Conservation (phyloP, 805 yeast species). For the Suhomyces kilbournensis region DNA sequence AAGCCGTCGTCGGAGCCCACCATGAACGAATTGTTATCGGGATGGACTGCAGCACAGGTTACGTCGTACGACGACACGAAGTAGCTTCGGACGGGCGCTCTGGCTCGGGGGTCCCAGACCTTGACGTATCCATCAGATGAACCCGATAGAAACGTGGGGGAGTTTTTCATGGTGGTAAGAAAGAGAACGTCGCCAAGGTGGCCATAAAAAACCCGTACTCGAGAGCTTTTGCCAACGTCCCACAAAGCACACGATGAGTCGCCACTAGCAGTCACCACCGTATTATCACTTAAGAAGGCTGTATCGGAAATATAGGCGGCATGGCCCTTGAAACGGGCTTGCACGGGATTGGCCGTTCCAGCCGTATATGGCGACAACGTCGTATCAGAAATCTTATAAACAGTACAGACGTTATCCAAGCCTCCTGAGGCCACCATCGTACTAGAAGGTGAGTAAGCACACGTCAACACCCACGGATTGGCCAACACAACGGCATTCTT, state of each 20-base stretch:
- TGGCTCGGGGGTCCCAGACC: constrained; percentile 21
- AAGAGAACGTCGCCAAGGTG: constrained; percentile 72
- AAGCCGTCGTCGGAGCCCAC: constrained; percentile 80
- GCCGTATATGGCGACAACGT: neutral
- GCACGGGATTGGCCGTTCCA: constrained; percentile 6
- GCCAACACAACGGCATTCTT: constrained; percentile 67
- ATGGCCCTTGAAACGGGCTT: constrained; percentile 71
- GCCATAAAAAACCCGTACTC: constrained; percentile 53
- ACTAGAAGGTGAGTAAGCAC: constrained; percentile 70
- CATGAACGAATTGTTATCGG: constrained; percentile 66
- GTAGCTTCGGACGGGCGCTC: constrained; percentile 48
- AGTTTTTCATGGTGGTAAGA: constrained; percentile 25
- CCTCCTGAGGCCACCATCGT: constrained; percentile 77
- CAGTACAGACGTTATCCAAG: constrained; percentile 71
- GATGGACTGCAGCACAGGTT: constrained; percentile 56
- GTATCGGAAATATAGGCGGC: constrained; percentile 76
- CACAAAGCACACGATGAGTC: constrained; percentile 78
- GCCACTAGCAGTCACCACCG: constrained; percentile 69
- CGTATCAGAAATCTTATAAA: constrained; percentile 38
- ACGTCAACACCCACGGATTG: constrained; percentile 74
- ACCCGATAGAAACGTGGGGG: constrained; percentile 51
- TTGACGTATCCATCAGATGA: constrained; percentile 68
- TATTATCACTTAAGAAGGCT: constrained; percentile 53
- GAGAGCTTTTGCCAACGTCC: constrained; percentile 67
- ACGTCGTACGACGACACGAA: constrained; percentile 62